Evolutionary conservation across 768 basidiomycete genomes (phyloP).

Genomic region (Serendipita sp.): DNA sequence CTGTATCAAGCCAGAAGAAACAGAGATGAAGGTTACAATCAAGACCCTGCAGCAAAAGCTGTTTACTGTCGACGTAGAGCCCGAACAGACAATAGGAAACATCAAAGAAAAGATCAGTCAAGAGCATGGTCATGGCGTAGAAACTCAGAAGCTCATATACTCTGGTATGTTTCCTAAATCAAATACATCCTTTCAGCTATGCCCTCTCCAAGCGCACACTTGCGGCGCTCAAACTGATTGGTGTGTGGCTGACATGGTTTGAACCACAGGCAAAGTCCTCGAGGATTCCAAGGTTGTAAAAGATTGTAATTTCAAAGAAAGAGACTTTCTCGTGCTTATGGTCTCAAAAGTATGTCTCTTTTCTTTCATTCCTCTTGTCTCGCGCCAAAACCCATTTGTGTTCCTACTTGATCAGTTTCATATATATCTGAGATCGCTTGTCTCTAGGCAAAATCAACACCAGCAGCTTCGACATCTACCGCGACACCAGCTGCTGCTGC

Average conservation of each 20-base stretch:
- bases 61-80: constrained; percentile 73
- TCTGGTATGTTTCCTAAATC: constrained; percentile 39
- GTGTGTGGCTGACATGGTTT: background rate
- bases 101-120: constrained; percentile 76
- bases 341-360: constrained; percentile 65
- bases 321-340: constrained; percentile 99
- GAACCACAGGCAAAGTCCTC: constrained; percentile 67
- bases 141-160: constrained; percentile 85
- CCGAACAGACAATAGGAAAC: constrained; percentile 50
- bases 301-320: constrained; percentile 87
- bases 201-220: constrained; percentile 2
- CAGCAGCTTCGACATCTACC: constrained; percentile 16
- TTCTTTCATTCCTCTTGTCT: background rate
- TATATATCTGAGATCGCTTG: background rate
- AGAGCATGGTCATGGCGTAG: constrained; percentile 54
- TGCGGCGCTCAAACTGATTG: background rate
- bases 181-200: background rate
- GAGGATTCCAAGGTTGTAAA: constrained; percentile 75
- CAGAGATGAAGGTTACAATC: constrained; percentile 77
- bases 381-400: background rate
- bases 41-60: constrained; percentile 92
- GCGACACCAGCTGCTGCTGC: constrained; percentile 16
- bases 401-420: background rate
- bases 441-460: constrained; percentile 39
- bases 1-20: constrained; percentile 10